Percentiles rank a stretch among this genome's conserved stretches.
Evolutionary conservation across 106 monocot genomes (phyloP).

Genomic region (Amphibolis antarctica): DNA sequence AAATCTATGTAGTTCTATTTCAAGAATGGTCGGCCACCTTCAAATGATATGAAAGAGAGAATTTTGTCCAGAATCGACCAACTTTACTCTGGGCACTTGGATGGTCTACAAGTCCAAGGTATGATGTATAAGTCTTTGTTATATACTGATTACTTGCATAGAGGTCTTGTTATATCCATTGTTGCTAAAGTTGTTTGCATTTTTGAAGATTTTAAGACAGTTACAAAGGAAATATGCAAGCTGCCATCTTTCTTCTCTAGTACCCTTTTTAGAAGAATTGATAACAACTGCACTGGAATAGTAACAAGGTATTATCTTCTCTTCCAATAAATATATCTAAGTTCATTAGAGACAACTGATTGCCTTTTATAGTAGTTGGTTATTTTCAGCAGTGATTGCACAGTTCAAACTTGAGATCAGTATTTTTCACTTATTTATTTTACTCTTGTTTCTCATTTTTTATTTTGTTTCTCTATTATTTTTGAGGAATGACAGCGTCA

Average conservation of each 20-base stretch:
- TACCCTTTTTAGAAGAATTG: slow-evolving; percentile 72
- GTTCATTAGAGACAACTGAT: no score
- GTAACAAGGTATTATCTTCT: slow-evolving; percentile 50
- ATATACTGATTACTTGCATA: neutral
- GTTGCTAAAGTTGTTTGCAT: neutral
- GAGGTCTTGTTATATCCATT: neutral
- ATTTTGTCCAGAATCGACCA: slow-evolving; percentile 28
- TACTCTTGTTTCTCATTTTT: no score
- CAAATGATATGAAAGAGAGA: slow-evolving; percentile 8
- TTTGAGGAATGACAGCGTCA: no score
- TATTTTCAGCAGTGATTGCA: no score
- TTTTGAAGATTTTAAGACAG: slow-evolving; percentile 46
- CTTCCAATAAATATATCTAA: neutral
- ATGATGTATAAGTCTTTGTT: neutral
- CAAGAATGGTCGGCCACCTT: slow-evolving; percentile 10
- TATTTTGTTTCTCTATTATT: no score
- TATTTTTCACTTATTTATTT: no score
- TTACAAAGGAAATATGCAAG: slow-evolving; percentile 82
- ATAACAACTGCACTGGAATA: slow-evolving; percentile 41
- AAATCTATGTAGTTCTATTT: slow-evolving; percentile 7
- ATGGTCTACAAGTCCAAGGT: slow-evolving; percentile 80
- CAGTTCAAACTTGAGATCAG: no score
- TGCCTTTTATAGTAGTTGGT: no score
- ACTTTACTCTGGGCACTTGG: slow-evolving; percentile 58
- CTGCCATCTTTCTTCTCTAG: slow-evolving; percentile 78